These are phyloP conservation scores for Chaetomium olivaceum DNA, from an alignment of 2,329 filamentous ascomycete genomes.

Conservation along the genomic window DNA sequence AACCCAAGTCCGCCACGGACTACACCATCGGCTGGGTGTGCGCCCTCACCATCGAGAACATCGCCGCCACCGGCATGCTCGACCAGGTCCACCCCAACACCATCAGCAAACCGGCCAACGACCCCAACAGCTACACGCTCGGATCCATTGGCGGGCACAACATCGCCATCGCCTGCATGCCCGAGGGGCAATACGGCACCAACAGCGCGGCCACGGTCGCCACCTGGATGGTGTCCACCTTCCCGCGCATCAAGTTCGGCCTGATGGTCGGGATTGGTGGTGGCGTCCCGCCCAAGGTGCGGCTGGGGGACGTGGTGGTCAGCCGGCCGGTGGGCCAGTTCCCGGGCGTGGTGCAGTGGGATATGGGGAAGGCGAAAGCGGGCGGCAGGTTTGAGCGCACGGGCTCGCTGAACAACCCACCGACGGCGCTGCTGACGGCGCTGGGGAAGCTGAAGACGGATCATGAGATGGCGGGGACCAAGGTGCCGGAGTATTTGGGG, in stretches of 20 bases:
- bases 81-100: not conserved
- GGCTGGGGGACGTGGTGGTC: not conserved
- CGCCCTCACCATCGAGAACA: not conserved
- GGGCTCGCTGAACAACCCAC: not conserved
- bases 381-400: not conserved
- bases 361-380: not conserved
- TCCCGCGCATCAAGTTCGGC: not conserved
- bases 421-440: too few species aligned
- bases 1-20: not conserved
- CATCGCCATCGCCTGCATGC: not conserved
- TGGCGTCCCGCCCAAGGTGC: not conserved
- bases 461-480: too few species aligned
- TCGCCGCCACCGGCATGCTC: not conserved
- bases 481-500: not conserved
- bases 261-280: constrained; percentile 2
- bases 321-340: not conserved
- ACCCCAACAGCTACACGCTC: not conserved
- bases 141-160: constrained; percentile 1
- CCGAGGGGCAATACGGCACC: not conserved
- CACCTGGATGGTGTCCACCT: not conserved
- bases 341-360: not conserved
- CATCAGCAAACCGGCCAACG: not conserved
- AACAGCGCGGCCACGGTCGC: not conserved
- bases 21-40: not conserved
- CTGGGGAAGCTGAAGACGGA: too few species aligned